A percentile compares a stretch with the other conserved stretches of the same genome.
phyloP scores from a whole-genome alignment of 176 grass and related monocot species.

The Oryza nivara region DNA sequence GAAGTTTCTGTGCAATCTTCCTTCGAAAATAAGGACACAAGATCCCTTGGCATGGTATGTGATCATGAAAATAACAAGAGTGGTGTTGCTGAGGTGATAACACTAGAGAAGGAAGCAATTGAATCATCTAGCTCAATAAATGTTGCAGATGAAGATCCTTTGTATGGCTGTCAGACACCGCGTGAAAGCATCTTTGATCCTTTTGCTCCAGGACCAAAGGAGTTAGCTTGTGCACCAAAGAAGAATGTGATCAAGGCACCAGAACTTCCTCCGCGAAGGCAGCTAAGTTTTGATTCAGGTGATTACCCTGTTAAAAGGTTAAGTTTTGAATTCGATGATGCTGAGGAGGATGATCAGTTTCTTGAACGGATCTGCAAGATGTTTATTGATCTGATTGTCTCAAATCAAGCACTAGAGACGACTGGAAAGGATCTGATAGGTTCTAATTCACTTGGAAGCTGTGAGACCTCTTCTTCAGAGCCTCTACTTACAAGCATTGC shows the following conservation, averaged over 20 bases:
- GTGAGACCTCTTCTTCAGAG: constrained; percentile 49
- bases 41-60: constrained; percentile 23
- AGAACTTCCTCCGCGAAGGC: constrained; percentile 38
- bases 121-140: constrained; percentile 30
- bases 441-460: constrained; percentile 22
- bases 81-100: constrained; percentile 17
- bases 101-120: constrained; percentile 29
- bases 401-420: constrained; percentile 41
- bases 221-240: constrained; percentile 52
- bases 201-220: constrained; percentile 61
- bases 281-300: constrained; percentile 57
- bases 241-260: constrained; percentile 50
- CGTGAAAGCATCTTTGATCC: constrained; percentile 72
- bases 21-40: constrained; percentile 28
- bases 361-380: constrained; percentile 41
- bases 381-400: constrained; percentile 59
- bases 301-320: constrained; percentile 37
- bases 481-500: constrained; percentile 54
- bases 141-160: constrained; percentile 25
- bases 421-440: constrained; percentile 14
- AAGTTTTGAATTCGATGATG: constrained; percentile 46
- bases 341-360: constrained; percentile 40
- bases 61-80: constrained; percentile 25
- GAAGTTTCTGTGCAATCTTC: constrained; percentile 20
- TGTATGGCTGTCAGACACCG: constrained; percentile 49